A percentile compares a stretch with the other conserved stretches of the same genome.
These are phyloP conservation scores for Puccinia horiana DNA, from an alignment of 1,284 basidiomycete species.

Conservation along the genomic window DNA sequence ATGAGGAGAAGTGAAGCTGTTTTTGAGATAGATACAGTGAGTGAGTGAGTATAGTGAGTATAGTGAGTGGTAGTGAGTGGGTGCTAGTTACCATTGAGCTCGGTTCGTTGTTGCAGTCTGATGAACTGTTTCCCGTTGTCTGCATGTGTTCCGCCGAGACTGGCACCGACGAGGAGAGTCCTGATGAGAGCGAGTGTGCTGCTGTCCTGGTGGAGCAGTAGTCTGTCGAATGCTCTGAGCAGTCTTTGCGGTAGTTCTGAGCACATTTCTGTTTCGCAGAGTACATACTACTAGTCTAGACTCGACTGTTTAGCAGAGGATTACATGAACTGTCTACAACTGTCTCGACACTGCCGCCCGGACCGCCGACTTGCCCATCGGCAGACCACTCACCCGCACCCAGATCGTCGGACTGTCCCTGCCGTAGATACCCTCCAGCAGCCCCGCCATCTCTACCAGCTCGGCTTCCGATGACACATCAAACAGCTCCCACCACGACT, in stretches of 20 bases:
- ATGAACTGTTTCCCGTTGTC: constrained; percentile 1
- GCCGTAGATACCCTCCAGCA: constrained; percentile 52
- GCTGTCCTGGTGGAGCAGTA: neutral
- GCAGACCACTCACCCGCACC: constrained; percentile 30
- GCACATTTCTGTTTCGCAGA: neutral
- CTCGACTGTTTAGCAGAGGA: no score
- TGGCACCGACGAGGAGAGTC: neutral
- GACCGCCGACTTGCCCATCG: constrained; percentile 18
- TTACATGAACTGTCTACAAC: no score
- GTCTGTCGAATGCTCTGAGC: neutral
- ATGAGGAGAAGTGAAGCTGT: constrained; percentile 28
- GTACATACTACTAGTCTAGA: no score
- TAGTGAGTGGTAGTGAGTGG: neutral
- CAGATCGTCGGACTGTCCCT: constrained; percentile 23
- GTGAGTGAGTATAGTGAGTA: neutral
- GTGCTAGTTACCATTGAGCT: constrained; percentile 25
- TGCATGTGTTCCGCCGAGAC: neutral
- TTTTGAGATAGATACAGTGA: neutral
- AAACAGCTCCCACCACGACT: constrained; percentile 60
- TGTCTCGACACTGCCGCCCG: no score
- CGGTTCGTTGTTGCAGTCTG: neutral
- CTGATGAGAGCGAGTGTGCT: neutral
- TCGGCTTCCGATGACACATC: constrained; percentile 56
- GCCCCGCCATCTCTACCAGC: constrained; percentile 51
- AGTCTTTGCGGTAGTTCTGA: neutral